Conservation (phyloP, 2,329 filamentous ascomycete species). For the Alternaria viburni region DNA sequence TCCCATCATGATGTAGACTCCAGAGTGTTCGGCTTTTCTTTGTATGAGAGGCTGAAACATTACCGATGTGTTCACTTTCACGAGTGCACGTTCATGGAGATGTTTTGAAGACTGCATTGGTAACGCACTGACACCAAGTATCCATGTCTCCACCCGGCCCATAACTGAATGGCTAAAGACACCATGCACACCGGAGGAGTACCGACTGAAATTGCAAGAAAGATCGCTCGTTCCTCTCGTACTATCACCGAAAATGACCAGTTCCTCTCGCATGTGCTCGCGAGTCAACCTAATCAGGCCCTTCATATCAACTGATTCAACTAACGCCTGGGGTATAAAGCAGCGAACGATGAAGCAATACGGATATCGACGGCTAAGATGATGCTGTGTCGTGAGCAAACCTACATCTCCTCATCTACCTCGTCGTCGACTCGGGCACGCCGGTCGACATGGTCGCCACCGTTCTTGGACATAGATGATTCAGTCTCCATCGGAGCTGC, state of each 20-base stretch:
- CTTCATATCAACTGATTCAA: not conserved
- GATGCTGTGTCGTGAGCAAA: too few relatives aligned
- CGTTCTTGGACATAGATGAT: not conserved
- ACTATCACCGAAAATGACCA: not conserved
- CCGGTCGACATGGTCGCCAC: not conserved
- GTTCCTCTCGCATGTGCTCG: not conserved
- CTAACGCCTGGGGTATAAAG: not conserved
- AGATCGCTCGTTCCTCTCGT: not conserved
- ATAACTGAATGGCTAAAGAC: not conserved
- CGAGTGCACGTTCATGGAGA: not conserved
- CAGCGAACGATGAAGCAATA: not conserved
- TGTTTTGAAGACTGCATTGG: not conserved
- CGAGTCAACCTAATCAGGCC: not conserved
- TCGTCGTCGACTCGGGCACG: conserved; percentile 4
- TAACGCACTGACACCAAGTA: not conserved
- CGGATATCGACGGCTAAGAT: not conserved
- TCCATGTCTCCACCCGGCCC: not conserved
- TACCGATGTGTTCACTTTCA: not conserved
- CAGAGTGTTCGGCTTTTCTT: not conserved
- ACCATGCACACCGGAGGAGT: not conserved
- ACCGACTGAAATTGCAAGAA: not conserved
- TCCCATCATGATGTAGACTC: not conserved
- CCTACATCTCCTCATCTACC: not conserved
- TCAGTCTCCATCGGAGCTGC: not conserved
- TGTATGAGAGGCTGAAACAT: not conserved